A percentile compares a stretch with the other conserved stretches of the same genome.
Evolutionary conservation across 768 basidiomycete species (phyloP).

Genomic region (Lactarius vividus): DNA sequence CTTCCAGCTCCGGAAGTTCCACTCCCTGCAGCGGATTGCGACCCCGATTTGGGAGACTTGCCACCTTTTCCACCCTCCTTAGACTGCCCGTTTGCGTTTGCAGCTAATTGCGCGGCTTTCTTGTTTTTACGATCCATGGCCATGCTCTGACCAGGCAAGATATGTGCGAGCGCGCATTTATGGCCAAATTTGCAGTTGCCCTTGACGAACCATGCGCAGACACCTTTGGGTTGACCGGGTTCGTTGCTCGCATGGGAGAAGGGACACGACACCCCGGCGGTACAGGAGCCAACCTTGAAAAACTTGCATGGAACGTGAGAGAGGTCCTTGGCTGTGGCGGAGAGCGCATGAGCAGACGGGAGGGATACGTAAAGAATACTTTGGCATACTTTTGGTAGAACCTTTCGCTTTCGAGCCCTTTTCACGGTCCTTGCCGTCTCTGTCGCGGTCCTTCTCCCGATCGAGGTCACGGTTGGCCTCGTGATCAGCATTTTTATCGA

Average conservation of each 20-base stretch:
- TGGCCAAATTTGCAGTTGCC: slow-evolving; percentile 82
- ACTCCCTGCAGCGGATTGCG: slow-evolving; percentile 28
- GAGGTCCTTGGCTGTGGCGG: slow-evolving; percentile 68
- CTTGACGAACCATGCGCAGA: slow-evolving; percentile 90
- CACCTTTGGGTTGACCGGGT: slow-evolving; percentile 75
- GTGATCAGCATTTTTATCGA: slow-evolving; percentile 28
- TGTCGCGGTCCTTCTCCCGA: slow-evolving; percentile 27
- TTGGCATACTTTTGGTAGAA: slow-evolving; percentile 30
- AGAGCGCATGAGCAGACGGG: slow-evolving; percentile 14
- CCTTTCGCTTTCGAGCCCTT: slow-evolving; percentile 30
- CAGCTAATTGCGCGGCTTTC: slow-evolving; percentile 75
- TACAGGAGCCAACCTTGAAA: slow-evolving; percentile 92
- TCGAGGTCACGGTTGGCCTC: slow-evolving; percentile 26
- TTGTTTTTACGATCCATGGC: slow-evolving; percentile 98
- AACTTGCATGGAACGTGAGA: slow-evolving; percentile 98
- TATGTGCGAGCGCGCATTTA: slow-evolving; percentile 91
- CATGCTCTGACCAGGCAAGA: slow-evolving; percentile 91
- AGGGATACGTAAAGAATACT: background rate
- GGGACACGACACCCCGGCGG: slow-evolving; percentile 91
- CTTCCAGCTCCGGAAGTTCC: slow-evolving; percentile 21
- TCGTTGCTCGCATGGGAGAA: slow-evolving; percentile 81
- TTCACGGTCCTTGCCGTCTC: slow-evolving; percentile 28
- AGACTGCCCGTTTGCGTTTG: slow-evolving; percentile 37
- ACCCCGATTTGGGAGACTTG: slow-evolving; percentile 39
- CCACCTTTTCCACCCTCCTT: slow-evolving; percentile 38